Evolutionary conservation across 768 basidiomycete genomes (phyloP).

Genomic region (Kwoniella dendrophila): DNA sequence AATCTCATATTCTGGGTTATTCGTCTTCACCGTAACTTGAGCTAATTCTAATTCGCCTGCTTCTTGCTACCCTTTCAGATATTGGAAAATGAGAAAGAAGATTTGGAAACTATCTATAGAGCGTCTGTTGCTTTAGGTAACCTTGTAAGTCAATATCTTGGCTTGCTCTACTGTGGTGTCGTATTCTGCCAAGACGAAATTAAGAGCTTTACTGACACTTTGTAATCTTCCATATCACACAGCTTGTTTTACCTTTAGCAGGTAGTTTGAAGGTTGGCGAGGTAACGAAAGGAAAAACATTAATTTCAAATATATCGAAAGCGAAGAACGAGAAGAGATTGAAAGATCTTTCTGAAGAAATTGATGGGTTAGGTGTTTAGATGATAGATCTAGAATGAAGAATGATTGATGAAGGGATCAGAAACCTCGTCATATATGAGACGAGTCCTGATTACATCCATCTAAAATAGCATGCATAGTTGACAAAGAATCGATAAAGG

Average conservation of each 20-base stretch:
- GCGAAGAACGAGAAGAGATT: constrained; percentile 47
- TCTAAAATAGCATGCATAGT: too few relatives aligned
- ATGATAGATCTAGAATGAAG: neutral
- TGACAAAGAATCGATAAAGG: neutral
- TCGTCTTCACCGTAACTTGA: neutral
- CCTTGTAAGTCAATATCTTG: constrained; percentile 34
- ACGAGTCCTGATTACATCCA: too few relatives aligned
- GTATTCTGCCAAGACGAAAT: neutral
- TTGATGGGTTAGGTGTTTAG: constrained; percentile 34
- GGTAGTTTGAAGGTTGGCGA: constrained; percentile 44
- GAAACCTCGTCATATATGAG: too few relatives aligned
- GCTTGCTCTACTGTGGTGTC: neutral
- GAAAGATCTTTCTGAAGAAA: constrained; percentile 45
- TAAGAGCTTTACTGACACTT: neutral
- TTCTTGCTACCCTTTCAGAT: constrained; percentile 29
- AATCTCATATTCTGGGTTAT: too few relatives aligned
- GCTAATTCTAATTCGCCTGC: constrained; percentile 3
- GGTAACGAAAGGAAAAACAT: constrained; percentile 34
- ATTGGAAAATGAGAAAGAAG: constrained; percentile 47
- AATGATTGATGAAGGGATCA: too few relatives aligned
- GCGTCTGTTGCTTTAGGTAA: constrained; percentile 52
- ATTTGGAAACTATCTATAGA: constrained; percentile 49
- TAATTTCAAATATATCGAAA: constrained; percentile 29
- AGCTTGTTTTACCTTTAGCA: constrained; percentile 41
- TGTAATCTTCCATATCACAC: neutral